Conservation (phyloP, 768 basidiomycete species). For the Suillus discolor region DNA sequence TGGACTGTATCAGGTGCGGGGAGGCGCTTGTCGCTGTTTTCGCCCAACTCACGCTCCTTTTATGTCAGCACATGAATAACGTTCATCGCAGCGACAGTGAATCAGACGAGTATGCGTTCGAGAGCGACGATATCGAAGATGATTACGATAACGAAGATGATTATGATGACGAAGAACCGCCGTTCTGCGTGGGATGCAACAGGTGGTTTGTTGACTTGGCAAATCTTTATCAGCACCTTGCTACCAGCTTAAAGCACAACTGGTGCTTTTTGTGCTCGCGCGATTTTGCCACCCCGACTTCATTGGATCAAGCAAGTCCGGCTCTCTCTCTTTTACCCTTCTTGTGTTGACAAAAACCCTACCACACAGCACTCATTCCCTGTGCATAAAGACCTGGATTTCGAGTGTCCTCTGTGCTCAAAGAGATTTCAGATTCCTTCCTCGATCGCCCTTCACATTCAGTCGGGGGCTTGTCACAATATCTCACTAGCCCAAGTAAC, state of each 20-base stretch:
- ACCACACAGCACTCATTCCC: not conserved
- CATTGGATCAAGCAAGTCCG: conserved; percentile 36
- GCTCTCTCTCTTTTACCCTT: not conserved
- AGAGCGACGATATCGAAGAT: conserved; percentile 1
- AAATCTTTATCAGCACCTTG: conserved; percentile 25
- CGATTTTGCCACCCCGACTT: conserved; percentile 26
- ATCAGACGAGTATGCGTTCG: conserved; percentile 1
- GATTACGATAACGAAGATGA: not conserved
- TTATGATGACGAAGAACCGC: conserved; percentile 14
- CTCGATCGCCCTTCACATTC: conserved; percentile 41
- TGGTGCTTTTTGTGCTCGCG: conserved; percentile 38
- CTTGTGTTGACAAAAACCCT: not conserved
- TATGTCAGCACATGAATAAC: not conserved
- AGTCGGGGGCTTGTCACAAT: conserved; percentile 38
- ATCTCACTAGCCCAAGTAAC: conserved; percentile 42
- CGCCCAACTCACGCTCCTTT: not conserved
- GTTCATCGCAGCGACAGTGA: conserved; percentile 4
- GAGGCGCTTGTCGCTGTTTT: not conserved
- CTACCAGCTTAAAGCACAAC: conserved; percentile 27
- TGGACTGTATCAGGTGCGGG: conserved; percentile 18
- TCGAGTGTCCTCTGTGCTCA: not conserved
- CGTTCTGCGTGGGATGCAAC: conserved; percentile 26
- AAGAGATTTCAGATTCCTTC: conserved; percentile 25
- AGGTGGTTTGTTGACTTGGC: conserved; percentile 21
- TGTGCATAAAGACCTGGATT: not conserved